phyloP scores from a whole-genome alignment of 768 basidiomycete genomes.

The Mycena leptocephala region DNA sequence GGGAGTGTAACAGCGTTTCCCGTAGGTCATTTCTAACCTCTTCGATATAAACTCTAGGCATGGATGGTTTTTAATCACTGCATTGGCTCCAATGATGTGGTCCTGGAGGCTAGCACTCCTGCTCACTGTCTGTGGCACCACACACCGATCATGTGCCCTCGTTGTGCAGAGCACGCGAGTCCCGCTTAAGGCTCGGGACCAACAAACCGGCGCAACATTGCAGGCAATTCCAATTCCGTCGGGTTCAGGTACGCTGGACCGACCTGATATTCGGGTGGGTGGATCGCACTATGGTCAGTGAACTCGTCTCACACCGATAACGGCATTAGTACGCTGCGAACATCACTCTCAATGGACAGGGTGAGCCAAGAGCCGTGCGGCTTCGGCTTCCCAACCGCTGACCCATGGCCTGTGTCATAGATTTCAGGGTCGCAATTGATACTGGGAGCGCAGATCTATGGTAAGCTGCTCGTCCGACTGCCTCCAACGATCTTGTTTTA shows the following conservation, averaged over 20 bases:
- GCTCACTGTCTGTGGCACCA: background rate
- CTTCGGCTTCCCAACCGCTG: background rate
- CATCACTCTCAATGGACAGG: constrained; percentile 7
- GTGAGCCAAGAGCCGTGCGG: background rate
- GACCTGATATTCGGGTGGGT: background rate
- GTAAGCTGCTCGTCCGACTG: background rate
- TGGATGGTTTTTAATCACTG: too few relatives aligned
- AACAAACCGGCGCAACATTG: background rate
- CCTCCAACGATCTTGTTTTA: background rate
- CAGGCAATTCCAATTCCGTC: background rate
- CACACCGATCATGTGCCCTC: background rate
- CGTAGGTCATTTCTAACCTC: too few relatives aligned
- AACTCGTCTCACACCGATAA: too few relatives aligned
- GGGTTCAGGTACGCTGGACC: background rate
- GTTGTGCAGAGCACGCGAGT: background rate
- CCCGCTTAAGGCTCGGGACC: background rate
- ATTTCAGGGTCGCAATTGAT: constrained; percentile 5
- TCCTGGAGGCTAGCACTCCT: background rate
- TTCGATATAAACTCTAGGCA: too few relatives aligned
- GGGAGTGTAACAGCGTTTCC: too few relatives aligned
- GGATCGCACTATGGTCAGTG: background rate
- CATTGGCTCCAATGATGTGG: too few relatives aligned
- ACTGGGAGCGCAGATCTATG: constrained; percentile 19
- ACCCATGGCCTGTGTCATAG: background rate
- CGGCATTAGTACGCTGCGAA: background rate